phyloP scores from a whole-genome alignment of 2,329 filamentous ascomycete genomes.

The Pleomassaria siparia region DNA sequence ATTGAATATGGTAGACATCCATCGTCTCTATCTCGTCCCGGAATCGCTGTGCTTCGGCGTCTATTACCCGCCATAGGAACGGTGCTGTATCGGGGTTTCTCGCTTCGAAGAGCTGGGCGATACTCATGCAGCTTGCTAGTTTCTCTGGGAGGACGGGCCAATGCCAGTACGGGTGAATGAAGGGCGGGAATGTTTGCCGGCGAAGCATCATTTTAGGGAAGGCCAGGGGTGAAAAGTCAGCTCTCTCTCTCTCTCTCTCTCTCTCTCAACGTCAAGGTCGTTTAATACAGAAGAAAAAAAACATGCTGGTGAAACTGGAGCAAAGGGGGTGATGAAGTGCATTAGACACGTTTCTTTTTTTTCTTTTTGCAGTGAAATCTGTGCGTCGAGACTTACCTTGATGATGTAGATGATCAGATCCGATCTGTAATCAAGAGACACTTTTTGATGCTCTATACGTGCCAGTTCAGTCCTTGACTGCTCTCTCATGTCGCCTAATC shows the following conservation, averaged over 20 bases:
- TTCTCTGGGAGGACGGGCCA: background rate
- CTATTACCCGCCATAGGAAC: background rate
- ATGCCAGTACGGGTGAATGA: constrained; percentile 3
- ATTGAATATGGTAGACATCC: background rate
- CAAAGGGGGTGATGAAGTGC: too few species aligned
- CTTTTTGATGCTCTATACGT: background rate
- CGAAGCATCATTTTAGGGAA: constrained; percentile 1
- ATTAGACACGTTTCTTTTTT: too few species aligned
- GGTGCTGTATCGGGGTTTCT: background rate
- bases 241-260: too few species aligned
- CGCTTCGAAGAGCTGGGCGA: background rate
- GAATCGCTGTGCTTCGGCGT: background rate
- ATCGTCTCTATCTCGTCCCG: background rate
- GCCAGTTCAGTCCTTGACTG: background rate
- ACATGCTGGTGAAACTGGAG: too few species aligned
- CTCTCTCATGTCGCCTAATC: background rate
- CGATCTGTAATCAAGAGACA: background rate
- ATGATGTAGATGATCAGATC: background rate
- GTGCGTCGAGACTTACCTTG: too few species aligned
- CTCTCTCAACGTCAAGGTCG: too few species aligned
- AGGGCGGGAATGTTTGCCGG: background rate
- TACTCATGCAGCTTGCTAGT: constrained; percentile 2
- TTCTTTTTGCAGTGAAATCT: too few species aligned
- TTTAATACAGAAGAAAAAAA: too few species aligned
- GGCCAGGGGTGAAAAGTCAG: too few species aligned